Evolutionary conservation across 2,329 filamentous ascomycete genomes (phyloP).

Genomic region (Diaporthe citriasiana): DNA sequence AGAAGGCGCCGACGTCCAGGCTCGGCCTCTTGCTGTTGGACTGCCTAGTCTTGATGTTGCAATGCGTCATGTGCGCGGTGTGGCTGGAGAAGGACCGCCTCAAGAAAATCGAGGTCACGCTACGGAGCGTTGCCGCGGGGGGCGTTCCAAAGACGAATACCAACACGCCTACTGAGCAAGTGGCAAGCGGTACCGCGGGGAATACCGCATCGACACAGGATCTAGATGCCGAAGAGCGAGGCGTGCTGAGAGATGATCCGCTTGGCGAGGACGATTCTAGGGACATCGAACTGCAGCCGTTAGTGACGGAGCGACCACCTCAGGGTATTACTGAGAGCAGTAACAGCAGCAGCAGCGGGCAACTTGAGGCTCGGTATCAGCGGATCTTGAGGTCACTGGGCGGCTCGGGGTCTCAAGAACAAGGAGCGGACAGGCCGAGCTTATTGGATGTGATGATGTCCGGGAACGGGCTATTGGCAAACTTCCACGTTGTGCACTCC

Average conservation of each 20-base stretch:
- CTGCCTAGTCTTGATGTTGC: conserved; percentile 67
- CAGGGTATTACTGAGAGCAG: conserved; percentile 45
- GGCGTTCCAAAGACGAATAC: conserved; percentile 42
- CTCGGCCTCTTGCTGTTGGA: conserved; percentile 70
- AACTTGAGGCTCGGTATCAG: conserved; percentile 38
- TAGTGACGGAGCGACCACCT: conserved; percentile 43
- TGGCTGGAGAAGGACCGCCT: conserved; percentile 72
- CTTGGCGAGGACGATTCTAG: conserved; percentile 54
- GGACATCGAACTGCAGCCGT: conserved; percentile 62
- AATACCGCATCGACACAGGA: conserved; percentile 57
- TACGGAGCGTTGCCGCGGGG: conserved; percentile 35
- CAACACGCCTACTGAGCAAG: conserved; percentile 46
- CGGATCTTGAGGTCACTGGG: conserved; percentile 43
- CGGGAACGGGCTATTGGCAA: conserved; percentile 67
- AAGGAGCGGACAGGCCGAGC: conserved; percentile 53
- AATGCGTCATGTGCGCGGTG: conserved; percentile 75
- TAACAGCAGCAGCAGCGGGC: conserved; percentile 48
- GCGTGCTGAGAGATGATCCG: conserved; percentile 58
- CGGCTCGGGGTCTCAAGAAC: conserved; percentile 44
- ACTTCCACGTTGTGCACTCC: conserved; percentile 67
- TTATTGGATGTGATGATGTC: conserved; percentile 66
- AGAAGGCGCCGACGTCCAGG: conserved; percentile 72
- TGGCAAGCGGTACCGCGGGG: conserved; percentile 38
- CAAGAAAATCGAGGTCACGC: conserved; percentile 60
- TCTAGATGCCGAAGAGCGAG: conserved; percentile 70